Evolutionary conservation across 2,329 filamentous ascomycete species (phyloP), one percentile per base, ranked within the genome.

Genomic region (Juglanconis sp.): DNA sequence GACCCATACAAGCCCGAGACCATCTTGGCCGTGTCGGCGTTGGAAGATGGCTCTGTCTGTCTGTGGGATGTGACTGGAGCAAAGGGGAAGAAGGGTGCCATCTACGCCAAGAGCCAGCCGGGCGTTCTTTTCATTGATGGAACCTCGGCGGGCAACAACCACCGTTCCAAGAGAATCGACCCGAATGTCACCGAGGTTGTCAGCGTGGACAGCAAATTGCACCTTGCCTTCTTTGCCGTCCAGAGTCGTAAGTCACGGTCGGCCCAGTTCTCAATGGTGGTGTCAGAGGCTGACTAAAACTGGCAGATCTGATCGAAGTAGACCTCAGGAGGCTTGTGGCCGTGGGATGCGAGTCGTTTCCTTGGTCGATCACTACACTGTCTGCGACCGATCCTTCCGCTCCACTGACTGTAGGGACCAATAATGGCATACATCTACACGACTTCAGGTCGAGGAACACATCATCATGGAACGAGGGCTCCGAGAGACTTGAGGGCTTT

Each of bases 1-100:
- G 74, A 82, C 17, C 78, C 83, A 31, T 78, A 81, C 15, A 69
- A 69, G 5, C 9, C 67, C 15, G 76, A 74, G 35, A 76, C 75
- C 3, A 64, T 81, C 63, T 78, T 87, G 57, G 86, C 91, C 0
- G 81, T 96, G 15, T 88, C 89, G 0, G 91, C 92, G 2, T 77
- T 96, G 7, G 91, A 96, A 60, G 91, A 97, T 70, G 92, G 92
- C 0, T 92, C 90, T 55, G 82, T 97, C n/a, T 91, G 88, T 66
- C 75, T 96, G 6, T 97, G 92, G 92, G 90, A 96, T 69, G 77
- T 91, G 54, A 85, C 82, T 57, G 83, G 82, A 1, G 82, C 79
- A 35, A 76, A 76, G 52, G 74, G 74, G 5, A 78, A 71, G 64
- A 82, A 81, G 65, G 89, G 90, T 2, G 82, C 79, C 3, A 83